These are phyloP conservation scores for Scytalidium sp. DNA, from an alignment of 2,329 filamentous ascomycete species.

Conservation along the genomic window DNA sequence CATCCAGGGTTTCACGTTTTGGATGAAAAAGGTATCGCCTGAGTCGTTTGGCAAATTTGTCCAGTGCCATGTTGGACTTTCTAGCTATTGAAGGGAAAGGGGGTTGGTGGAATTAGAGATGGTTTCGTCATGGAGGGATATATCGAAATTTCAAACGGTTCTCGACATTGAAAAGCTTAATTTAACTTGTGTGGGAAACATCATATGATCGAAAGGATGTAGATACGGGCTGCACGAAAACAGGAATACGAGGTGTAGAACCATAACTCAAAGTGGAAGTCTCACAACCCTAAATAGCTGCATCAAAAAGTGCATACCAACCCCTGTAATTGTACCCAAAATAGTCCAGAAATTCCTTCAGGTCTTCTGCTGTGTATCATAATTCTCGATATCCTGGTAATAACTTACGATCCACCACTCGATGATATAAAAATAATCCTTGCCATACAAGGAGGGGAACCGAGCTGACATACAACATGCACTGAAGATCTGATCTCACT, in stretches of 20 bases:
- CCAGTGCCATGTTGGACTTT: slow-evolving; percentile 14
- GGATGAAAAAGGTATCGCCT: slow-evolving; percentile 19
- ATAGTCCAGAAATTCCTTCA: not conserved
- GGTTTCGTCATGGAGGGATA: not conserved
- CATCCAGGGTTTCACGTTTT: slow-evolving; percentile 7
- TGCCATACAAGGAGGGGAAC: too few relatives aligned
- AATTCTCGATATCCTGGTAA: too few relatives aligned
- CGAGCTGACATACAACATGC: too few relatives aligned
- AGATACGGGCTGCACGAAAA: not conserved
- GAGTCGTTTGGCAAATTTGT: slow-evolving; percentile 18
- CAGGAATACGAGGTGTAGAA: not conserved
- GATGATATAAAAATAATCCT: too few relatives aligned
- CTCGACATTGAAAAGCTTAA: not conserved
- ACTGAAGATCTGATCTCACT: too few relatives aligned
- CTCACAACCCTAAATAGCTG: not conserved
- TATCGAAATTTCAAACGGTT: not conserved
- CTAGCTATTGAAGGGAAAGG: slow-evolving; percentile 1
- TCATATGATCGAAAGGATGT: not conserved
- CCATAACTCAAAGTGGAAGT: not conserved
- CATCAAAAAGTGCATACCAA: not conserved
- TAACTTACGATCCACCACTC: too few relatives aligned
- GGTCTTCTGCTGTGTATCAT: not conserved
- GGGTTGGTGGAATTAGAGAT: not conserved
- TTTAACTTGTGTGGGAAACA: not conserved
- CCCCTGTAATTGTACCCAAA: not conserved